phyloP scores from a whole-genome alignment of 2,329 filamentous ascomycete genomes.

The Periconia macrospinosa region DNA sequence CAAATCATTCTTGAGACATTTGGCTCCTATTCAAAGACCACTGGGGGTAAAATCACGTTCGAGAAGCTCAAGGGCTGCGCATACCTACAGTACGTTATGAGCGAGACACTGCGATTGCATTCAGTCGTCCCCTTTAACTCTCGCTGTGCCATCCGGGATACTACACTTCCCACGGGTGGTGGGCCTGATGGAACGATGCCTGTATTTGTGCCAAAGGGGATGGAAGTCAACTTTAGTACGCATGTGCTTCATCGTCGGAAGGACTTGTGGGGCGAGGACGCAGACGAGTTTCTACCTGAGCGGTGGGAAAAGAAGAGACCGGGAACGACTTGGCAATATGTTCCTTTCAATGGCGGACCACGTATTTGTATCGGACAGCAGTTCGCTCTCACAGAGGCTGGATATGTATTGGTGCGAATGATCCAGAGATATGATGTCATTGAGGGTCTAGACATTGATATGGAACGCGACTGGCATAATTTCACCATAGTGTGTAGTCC shows the following conservation, averaged over 20 bases:
- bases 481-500: not conserved
- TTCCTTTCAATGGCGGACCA: conserved; percentile 45
- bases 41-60: conserved; percentile 64
- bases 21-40: conserved; percentile 49
- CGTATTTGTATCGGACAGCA: conserved; percentile 41
- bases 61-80: conserved; percentile 84
- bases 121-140: conserved; percentile 58
- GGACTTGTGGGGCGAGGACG: conserved; percentile 37
- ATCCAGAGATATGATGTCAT: conserved; percentile 45
- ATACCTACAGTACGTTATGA: conserved; percentile 56
- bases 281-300: conserved; percentile 52
- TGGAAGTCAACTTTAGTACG: conserved; percentile 43
- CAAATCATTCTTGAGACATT: conserved; percentile 70
- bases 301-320: conserved; percentile 47
- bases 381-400: conserved; percentile 39
- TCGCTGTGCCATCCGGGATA: conserved; percentile 53
- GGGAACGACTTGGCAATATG: conserved; percentile 43
- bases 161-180: conserved; percentile 54
- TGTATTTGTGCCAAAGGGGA: conserved; percentile 53
- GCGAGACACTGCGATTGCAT: conserved; percentile 54
- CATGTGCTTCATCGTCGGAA: conserved; percentile 24
- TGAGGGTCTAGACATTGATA: not conserved
- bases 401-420: conserved; percentile 45
- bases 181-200: conserved; percentile 53
- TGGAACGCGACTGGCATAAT: not conserved